Evolutionary conservation across 371 early-diverging fungal species (phyloP).

Genomic region (Batrachochytrium dendrobatidis): DNA sequence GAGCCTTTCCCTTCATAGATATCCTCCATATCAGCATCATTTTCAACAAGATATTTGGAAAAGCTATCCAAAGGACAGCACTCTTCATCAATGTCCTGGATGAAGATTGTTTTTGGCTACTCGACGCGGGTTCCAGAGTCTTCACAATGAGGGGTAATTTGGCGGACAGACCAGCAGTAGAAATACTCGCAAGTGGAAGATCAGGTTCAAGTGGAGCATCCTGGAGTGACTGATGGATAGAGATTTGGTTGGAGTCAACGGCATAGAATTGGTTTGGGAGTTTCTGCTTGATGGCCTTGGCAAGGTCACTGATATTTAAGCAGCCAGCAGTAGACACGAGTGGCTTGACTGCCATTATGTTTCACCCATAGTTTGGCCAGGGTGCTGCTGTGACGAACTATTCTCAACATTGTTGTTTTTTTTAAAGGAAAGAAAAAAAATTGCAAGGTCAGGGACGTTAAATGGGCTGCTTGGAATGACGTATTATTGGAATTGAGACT

Average conservation of each 20-base stretch:
- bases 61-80: constrained; percentile 5
- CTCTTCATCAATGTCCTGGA: constrained; percentile 7
- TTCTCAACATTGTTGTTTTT: not conserved
- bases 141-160: too few relatives aligned
- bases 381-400: not conserved
- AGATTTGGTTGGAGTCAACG: not conserved
- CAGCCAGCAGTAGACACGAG: not conserved
- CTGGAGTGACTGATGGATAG: not conserved
- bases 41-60: constrained; percentile 4
- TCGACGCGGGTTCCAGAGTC: too few relatives aligned
- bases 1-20: constrained; percentile 1
- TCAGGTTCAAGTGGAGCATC: not conserved
- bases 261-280: not conserved
- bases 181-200: not conserved
- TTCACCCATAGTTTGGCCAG: not conserved
- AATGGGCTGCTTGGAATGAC: too few relatives aligned
- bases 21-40: not conserved
- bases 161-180: too few relatives aligned
- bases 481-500: too few relatives aligned
- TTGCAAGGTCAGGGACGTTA: too few relatives aligned
- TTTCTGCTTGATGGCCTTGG: not conserved
- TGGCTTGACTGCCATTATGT: not conserved
- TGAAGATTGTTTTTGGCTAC: constrained; percentile 1
- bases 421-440: too few relatives aligned
- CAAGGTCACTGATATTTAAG: not conserved